Conservation (phyloP, 2,329 filamentous ascomycete species). For the Pseudogymnoascus sp. region DNA sequence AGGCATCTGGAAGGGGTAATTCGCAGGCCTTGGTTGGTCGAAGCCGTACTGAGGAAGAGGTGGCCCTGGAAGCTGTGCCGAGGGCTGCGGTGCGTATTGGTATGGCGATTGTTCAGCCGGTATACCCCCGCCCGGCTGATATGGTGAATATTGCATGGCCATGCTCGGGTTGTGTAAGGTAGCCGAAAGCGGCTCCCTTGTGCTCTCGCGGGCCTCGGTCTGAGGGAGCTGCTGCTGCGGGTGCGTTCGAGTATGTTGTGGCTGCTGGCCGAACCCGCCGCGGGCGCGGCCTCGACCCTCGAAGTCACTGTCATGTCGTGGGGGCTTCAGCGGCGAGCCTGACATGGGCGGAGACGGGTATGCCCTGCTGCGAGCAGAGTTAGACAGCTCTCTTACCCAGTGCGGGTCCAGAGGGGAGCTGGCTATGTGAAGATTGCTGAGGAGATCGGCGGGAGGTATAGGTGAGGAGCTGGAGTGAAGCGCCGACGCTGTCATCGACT, state of each 20-base stretch:
- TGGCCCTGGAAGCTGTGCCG: not conserved
- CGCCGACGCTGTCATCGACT: constrained; percentile 1
- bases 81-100: not conserved
- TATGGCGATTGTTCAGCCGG: not conserved
- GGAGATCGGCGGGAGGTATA: constrained; percentile 48
- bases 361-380: constrained; percentile 47
- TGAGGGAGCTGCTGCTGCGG: constrained; percentile 17
- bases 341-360: constrained; percentile 71
- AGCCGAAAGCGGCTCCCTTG: not conserved
- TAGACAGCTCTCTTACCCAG: constrained; percentile 47
- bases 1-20: not conserved
- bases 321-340: constrained; percentile 55
- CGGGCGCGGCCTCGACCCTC: constrained; percentile 45
- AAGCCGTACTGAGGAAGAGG: not conserved
- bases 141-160: constrained; percentile 19
- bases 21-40: not conserved
- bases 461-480: not conserved
- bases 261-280: constrained; percentile 24
- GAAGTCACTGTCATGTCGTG: constrained; percentile 50
- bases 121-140: constrained; percentile 15
- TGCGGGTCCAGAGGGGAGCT: constrained; percentile 48
- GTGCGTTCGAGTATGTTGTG: constrained; percentile 11
- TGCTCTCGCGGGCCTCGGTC: not conserved
- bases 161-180: constrained; percentile 1
- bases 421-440: constrained; percentile 47